Evolutionary conservation across 345 rosid species (phyloP).

Genomic region (Euclidium syriacum): DNA sequence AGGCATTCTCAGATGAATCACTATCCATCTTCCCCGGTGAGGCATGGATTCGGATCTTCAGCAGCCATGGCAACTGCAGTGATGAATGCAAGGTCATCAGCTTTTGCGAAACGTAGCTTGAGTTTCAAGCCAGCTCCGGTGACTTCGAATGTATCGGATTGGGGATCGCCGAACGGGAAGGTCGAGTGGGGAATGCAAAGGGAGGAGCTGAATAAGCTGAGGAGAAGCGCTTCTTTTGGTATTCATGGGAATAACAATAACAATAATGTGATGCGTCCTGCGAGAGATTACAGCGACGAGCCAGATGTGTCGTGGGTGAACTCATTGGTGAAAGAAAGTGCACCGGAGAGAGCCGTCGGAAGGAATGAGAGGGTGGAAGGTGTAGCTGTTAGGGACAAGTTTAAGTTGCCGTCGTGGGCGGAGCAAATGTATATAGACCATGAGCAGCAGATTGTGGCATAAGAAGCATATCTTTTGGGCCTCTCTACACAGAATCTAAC

Average conservation of each 20-base stretch:
- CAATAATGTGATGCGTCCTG: slow-evolving; percentile 16
- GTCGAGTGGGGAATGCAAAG: slow-evolving; percentile 89
- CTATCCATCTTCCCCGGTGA: slow-evolving; percentile 58
- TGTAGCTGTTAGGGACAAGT: slow-evolving; percentile 27
- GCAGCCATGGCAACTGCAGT: slow-evolving; percentile 86
- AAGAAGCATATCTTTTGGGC: slow-evolving; percentile 20
- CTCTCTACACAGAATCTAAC: slow-evolving; percentile 28
- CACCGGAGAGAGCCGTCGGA: slow-evolving; percentile 38
- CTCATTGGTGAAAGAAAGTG: slow-evolving; percentile 71
- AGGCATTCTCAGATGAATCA: slow-evolving; percentile 58
- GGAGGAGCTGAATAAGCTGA: slow-evolving; percentile 78
- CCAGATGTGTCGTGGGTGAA: slow-evolving; percentile 96
- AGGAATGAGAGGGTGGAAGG: slow-evolving; percentile 37
- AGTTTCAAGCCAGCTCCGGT: slow-evolving; percentile 60
- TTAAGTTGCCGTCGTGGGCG: slow-evolving; percentile 59
- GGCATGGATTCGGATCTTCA: slow-evolving; percentile 67
- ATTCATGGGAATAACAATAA: slow-evolving; percentile 40
- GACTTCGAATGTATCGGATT: slow-evolving; percentile 50
- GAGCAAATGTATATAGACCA: slow-evolving; percentile 89
- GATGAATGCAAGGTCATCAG: slow-evolving; percentile 88
- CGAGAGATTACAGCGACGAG: slow-evolving; percentile 40
- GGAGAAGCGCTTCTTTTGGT: slow-evolving; percentile 78
- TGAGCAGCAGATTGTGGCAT: slow-evolving; percentile 84
- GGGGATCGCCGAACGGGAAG: slow-evolving; percentile 82
- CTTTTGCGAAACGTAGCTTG: slow-evolving; percentile 82